Evolutionary conservation across 2,329 filamentous ascomycete species (phyloP).

Genomic region (Pseudocercospora musae): DNA sequence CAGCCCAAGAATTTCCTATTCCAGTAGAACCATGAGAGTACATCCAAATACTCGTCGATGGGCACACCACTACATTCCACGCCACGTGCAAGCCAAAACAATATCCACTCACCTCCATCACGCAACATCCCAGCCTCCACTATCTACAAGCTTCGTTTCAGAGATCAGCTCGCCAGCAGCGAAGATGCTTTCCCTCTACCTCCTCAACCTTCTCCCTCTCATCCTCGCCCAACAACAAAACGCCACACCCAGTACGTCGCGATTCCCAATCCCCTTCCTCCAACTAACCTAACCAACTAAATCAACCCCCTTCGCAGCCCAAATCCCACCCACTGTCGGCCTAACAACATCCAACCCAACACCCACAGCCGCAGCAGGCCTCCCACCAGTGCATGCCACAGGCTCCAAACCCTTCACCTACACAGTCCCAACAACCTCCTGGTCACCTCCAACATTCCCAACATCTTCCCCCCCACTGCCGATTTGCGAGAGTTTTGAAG

Average conservation of each 20-base stretch:
- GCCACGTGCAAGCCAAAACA: neutral
- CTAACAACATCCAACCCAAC: neutral
- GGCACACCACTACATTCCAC: neutral
- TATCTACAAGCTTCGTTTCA: too few relatives aligned
- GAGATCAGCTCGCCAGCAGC: too few relatives aligned
- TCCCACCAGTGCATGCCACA: neutral
- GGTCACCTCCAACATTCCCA: constrained; percentile 1
- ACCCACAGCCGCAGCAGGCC: neutral
- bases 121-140: neutral
- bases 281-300: neutral
- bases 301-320: neutral
- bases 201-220: neutral
- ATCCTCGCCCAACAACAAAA: neutral
- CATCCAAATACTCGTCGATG: too few relatives aligned
- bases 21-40: too few relatives aligned
- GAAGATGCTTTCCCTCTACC: neutral
- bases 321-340: neutral
- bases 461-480: neutral
- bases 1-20: too few relatives aligned
- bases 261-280: neutral
- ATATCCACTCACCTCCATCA: neutral
- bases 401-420: neutral
- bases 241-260: neutral
- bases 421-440: neutral
- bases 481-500: neutral